Evolutionary conservation across 108 stramenopile genomes (phyloP), one percentile per base, ranked within the genome.

Genomic region (Discostella pseudostelligera): DNA sequence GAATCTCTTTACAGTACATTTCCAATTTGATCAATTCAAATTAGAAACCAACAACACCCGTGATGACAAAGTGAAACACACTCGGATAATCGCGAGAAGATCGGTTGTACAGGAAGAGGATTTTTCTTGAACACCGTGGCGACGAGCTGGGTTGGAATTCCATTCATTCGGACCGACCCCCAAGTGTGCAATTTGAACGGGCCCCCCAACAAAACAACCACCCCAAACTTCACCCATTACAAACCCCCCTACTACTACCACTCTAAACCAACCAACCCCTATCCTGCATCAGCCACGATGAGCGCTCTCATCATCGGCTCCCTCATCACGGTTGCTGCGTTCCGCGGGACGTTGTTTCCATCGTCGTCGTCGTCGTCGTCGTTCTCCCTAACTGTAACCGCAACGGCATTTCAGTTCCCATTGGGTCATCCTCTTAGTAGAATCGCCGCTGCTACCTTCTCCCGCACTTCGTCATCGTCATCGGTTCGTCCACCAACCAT

Each of bases 1-100:
- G 59, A 69, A 69, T 69, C 69, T 69, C 69, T 69, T 46, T 69
- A 56, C 69, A 69, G 59, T 69, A 61, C 68, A 60, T 44, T 40
- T 54, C 49, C 69, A 45, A 54, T 69, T 69, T 69, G 69, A 60
- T 43, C 42, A 28, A 37, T 46, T 60, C 69, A 69, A 68, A 69
- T 54, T 39, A 60, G 69, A 48, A 42, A 60, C 50, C 50, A 60
- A 20, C 29, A 42, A 25, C 28, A 66, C 65, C 63, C 63, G 60
- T 72, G 72, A 65, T 59, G 63, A 72, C 35, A 49, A 60, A 47
- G n/a, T 37, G 26, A 46, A 58, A 39, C 62, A 58, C 64, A 62
- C 56, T 64, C 56, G 60, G 60, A 56, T 62, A 71, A 72, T 36
- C 56, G 71, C 71, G 62, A 72, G 71, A 64, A 49, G 44, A 72